Percentiles rank a stretch among this genome's conserved stretches.
Evolutionary conservation across 2,329 filamentous ascomycete genomes (phyloP).

Genomic region (Colletotrichum magnum): DNA sequence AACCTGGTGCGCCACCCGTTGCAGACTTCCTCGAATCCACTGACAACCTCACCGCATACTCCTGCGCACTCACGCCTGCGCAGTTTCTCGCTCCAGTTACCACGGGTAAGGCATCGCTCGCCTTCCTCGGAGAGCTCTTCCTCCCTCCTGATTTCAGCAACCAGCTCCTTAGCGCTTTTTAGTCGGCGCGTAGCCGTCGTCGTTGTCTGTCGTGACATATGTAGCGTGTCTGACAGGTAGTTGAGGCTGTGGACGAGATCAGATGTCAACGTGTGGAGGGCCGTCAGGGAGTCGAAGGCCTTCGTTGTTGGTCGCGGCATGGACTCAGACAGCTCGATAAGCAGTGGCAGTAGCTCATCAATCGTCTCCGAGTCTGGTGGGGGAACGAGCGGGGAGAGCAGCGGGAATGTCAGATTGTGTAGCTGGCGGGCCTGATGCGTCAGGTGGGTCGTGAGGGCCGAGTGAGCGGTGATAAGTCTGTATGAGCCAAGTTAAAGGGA

Average conservation of each 20-base stretch:
- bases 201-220: constrained; percentile 93
- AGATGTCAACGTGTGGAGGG: constrained; percentile 78
- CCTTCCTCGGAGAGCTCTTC: constrained; percentile 87
- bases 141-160: constrained; percentile 87
- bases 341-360: constrained; percentile 77
- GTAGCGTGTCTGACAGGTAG: constrained; percentile 89
- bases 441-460: constrained; percentile 81
- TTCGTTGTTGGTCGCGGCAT: constrained; percentile 76
- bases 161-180: constrained; percentile 85
- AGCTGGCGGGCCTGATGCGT: constrained; percentile 82
- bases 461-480: constrained; percentile 82
- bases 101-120: constrained; percentile 83
- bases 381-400: constrained; percentile 78
- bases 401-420: constrained; percentile 78
- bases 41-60: constrained; percentile 89
- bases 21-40: constrained; percentile 93
- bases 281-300: constrained; percentile 76
- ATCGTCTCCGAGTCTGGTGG: constrained; percentile 75
- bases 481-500: constrained; percentile 4
- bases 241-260: constrained; percentile 86
- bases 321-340: constrained; percentile 74
- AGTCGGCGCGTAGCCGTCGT: constrained; percentile 85
- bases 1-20: constrained; percentile 85
- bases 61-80: constrained; percentile 83
- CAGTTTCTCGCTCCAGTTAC: constrained; percentile 86